A percentile compares a stretch with the other conserved stretches of the same genome.
Conservation (phyloP, 2,329 filamentous ascomycete species). For the Sphaerostilbella broomeana region DNA sequence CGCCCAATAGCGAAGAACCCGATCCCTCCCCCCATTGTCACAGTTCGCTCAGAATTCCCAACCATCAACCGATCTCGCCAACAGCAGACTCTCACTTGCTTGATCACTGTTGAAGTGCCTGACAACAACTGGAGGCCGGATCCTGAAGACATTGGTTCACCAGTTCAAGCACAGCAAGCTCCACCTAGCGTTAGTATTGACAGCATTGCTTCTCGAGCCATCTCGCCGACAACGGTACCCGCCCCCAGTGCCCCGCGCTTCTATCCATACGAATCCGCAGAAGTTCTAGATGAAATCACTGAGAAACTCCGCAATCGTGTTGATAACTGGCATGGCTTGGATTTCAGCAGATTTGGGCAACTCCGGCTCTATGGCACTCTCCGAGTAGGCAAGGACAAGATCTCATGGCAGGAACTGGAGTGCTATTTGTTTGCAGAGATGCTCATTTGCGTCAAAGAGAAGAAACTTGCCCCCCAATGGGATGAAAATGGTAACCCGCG, state of each 20-base stretch:
- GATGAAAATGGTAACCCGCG: slow-evolving; percentile 51
- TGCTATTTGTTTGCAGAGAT: slow-evolving; percentile 97
- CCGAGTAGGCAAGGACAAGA: slow-evolving; percentile 89
- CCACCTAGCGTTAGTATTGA: slow-evolving; percentile 39
- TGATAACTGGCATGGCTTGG: slow-evolving; percentile 96
- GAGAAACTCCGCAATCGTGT: slow-evolving; percentile 81
- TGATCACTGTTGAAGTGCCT: slow-evolving; percentile 88
- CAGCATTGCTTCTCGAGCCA: slow-evolving; percentile 48
- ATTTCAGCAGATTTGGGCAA: slow-evolving; percentile 88
- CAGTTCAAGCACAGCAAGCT: slow-evolving; percentile 27
- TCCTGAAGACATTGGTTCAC: slow-evolving; percentile 66
- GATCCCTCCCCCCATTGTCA: slow-evolving; percentile 86
- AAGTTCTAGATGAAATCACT: slow-evolving; percentile 76
- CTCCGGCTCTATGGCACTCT: slow-evolving; percentile 83
- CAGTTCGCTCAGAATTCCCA: slow-evolving; percentile 92
- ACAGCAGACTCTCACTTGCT: slow-evolving; percentile 88
- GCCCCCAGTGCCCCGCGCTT: slow-evolving; percentile 51
- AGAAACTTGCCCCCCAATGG: slow-evolving; percentile 62
- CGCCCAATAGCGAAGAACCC: slow-evolving; percentile 70
- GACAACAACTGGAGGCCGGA: slow-evolving; percentile 87
- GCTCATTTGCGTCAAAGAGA: slow-evolving; percentile 99
- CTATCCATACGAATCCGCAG: slow-evolving; percentile 66
- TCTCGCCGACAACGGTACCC: slow-evolving; percentile 56
- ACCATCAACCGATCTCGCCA: slow-evolving; percentile 87
- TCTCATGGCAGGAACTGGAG: slow-evolving; percentile 95